These are phyloP conservation scores for Macaranga tanarius DNA, from an alignment of 441 rosid species.

Conservation along the genomic window DNA sequence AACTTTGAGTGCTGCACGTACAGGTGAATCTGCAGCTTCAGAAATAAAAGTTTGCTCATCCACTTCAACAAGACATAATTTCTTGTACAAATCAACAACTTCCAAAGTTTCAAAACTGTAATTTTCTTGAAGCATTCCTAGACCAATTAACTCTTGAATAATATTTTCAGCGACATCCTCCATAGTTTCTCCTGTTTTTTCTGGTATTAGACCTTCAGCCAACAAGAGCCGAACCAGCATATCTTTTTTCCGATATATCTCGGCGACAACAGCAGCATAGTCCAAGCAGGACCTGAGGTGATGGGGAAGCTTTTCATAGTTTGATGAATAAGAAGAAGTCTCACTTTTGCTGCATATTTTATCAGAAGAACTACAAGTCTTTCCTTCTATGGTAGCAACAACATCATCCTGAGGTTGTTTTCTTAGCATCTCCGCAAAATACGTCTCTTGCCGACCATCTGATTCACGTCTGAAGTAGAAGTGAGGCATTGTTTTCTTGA, in stretches of 20 bases:
- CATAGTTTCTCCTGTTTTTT: background rate
- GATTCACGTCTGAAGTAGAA: background rate
- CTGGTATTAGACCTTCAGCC: too few relatives aligned
- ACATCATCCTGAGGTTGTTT: background rate
- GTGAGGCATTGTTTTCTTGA: background rate
- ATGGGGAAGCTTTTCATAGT: too few relatives aligned
- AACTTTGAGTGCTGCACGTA: background rate
- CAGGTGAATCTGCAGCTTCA: constrained; percentile 3
- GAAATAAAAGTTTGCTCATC: constrained; percentile 3
- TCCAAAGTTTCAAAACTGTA: background rate
- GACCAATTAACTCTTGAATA: constrained; percentile 1
- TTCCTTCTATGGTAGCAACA: background rate
- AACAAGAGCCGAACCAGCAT: too few relatives aligned
- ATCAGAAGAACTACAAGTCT: too few relatives aligned
- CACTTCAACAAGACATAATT: background rate
- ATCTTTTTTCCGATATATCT: too few relatives aligned
- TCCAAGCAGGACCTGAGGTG: too few relatives aligned
- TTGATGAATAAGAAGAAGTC: too few relatives aligned
- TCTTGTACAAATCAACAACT: too few relatives aligned
- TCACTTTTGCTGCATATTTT: too few relatives aligned
- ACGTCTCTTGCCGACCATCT: background rate
- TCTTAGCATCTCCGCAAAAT: background rate
- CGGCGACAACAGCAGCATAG: too few relatives aligned
- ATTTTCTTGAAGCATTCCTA: constrained; percentile 11
- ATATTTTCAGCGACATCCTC: constrained; percentile 15